Evolutionary conservation across 1,139 yeast genomes (phyloP).

Genomic region (Blastobotrys indianensis): DNA sequence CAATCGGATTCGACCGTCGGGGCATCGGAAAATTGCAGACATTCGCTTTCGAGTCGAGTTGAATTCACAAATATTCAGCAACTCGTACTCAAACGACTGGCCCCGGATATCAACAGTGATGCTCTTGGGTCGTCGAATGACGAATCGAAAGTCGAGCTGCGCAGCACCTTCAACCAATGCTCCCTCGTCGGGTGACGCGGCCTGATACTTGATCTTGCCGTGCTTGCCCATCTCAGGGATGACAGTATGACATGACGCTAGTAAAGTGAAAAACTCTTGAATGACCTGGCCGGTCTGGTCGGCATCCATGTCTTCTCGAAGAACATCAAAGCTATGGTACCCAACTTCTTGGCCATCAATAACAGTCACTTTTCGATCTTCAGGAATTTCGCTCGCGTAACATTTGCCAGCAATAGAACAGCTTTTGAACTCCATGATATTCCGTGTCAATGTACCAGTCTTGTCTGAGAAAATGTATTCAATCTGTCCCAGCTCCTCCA

Average conservation of each 20-base stretch:
- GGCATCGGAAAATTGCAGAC: conserved; percentile 92
- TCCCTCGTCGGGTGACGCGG: conserved; percentile 99
- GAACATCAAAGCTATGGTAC: conserved; percentile 62
- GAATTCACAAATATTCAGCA: conserved; percentile 89
- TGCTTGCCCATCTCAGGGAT: conserved; percentile 73
- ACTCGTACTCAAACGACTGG: conserved; percentile 56
- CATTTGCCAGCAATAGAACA: conserved; percentile 91
- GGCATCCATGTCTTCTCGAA: conserved; percentile 47
- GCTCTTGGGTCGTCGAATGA: conserved; percentile 77
- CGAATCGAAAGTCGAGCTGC: conserved; percentile 73
- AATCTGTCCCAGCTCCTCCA: conserved; percentile 94
- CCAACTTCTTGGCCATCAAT: conserved; percentile 81
- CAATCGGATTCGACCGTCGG: conserved; percentile 84
- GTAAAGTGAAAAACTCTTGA: conserved; percentile 72
- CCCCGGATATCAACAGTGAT: conserved; percentile 57
- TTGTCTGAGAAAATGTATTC: conserved; percentile 94
- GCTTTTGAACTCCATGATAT: conserved; percentile 93
- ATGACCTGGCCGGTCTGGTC: conserved; percentile 55
- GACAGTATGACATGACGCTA: conserved; percentile 95
- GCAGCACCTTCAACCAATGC: conserved; percentile 98
- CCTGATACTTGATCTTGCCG: conserved; percentile 74
- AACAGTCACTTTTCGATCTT: conserved; percentile 68
- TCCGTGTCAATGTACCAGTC: conserved; percentile 92
- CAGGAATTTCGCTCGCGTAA: conserved; percentile 85
- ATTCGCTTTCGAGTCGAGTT: conserved; percentile 96